Conservation (phyloP, 164 flowering plant species). For the Euptelea pleiosperma region DNA sequence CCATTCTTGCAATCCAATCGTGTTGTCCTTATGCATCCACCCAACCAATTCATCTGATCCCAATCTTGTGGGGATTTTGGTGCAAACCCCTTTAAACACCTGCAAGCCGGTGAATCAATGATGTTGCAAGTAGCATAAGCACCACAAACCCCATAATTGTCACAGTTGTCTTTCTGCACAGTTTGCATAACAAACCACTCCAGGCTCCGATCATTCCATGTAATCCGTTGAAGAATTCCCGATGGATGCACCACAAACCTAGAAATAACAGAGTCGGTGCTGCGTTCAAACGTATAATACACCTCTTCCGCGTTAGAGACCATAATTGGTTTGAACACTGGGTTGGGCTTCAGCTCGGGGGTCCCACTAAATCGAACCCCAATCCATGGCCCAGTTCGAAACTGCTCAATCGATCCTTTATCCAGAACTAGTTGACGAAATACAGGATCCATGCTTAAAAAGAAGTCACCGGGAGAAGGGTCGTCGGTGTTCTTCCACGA, state of each 20-base stretch:
- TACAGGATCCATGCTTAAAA: slow-evolving; percentile 18
- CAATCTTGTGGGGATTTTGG: neutral
- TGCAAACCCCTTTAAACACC: slow-evolving; percentile 10
- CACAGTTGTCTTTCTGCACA: slow-evolving; percentile 10
- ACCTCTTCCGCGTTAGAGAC: slow-evolving; percentile 20
- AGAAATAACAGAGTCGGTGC: slow-evolving; percentile 6
- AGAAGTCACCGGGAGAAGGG: slow-evolving; percentile 29
- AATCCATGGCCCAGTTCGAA: slow-evolving; percentile 27
- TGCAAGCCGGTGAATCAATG: neutral
- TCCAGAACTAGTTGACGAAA: slow-evolving; percentile 18
- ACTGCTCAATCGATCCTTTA: slow-evolving; percentile 5
- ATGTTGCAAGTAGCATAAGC: slow-evolving; percentile 2
- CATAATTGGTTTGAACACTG: neutral
- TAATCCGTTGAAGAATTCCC: slow-evolving; percentile 2
- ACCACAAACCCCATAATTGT: neutral
- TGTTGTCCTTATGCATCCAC: slow-evolving; percentile 16
- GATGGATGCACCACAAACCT: too few species aligned
- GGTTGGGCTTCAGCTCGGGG: slow-evolving; percentile 8
- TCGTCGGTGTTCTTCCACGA: slow-evolving; percentile 39
- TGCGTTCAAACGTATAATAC: slow-evolving; percentile 14
- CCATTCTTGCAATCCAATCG: too few species aligned
- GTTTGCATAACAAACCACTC: slow-evolving; percentile 1
- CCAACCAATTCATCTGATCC: neutral
- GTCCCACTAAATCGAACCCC: slow-evolving; percentile 22
- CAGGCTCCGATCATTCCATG: neutral